Base-by-base conservation (phyloP, 106 monocot species). In the Dendrobium chrysotoxum region DNA sequence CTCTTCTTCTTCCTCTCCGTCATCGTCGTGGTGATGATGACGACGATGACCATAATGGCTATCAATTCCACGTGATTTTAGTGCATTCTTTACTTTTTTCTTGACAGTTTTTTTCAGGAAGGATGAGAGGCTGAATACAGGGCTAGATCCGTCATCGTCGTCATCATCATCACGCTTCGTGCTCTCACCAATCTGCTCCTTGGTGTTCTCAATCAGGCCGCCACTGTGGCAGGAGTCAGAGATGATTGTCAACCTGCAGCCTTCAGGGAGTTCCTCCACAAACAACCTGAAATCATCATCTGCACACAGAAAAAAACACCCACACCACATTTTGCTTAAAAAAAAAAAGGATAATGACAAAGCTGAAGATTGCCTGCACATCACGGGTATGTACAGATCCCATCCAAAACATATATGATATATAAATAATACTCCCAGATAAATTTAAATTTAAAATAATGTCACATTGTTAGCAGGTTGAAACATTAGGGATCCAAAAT, bases 201-300 rank as follows among this genome's bases (percentile, higher is more conserved):
- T 92, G 53, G 86, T 53, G 38, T 88, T 79, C 64, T 94, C 88
- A n/a, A 98, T 89, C 28, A 98, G 86, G 25, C 97, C 97, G 16
- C 97, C 97, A 40, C 97, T 98, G 84, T 98, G 97, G 85, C 97
- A 98, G 21, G 97, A 98, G 66, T 98, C 97, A 2, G 97, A 94
- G 16, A 98, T 92, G 21, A 98, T 92, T 5, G 97, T 98, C 8
- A 98, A 80, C 70, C 85, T 78, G 67, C 90, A 92, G 55, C 85
- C 94, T 13, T 81, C 66, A 0, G 91, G 94, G 2, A 94, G 84
- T 67, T 88, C 84, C 54, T 92, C 82, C 4, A 98, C 94, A 74
- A 92, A 86, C 12, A 86, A 89, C 78, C 89, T 90, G 77, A 94
- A 92, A 82, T 98, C 97, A 50, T 98, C 91, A 82, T 98, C 94